phyloP scores from a whole-genome alignment of 2,329 filamentous ascomycete genomes.

The Nigrospora sphaerica region DNA sequence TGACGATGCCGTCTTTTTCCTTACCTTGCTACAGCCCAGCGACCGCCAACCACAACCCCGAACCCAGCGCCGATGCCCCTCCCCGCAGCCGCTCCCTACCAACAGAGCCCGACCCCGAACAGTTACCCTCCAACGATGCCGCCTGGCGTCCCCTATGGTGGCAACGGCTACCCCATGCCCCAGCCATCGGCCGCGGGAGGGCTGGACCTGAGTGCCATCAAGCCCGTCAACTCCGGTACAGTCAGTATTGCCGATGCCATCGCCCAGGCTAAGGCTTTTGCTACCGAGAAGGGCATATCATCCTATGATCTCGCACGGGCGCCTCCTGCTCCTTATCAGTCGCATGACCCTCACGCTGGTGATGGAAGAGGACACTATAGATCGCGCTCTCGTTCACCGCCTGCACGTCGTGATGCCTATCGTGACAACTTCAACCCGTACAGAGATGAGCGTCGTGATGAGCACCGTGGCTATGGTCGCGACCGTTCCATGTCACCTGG shows the following conservation, averaged over 20 bases:
- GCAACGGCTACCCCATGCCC: slow-evolving; percentile 44
- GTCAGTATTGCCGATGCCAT: slow-evolving; percentile 80
- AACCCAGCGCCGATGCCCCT: slow-evolving; percentile 30
- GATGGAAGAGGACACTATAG: slow-evolving; percentile 52
- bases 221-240: slow-evolving; percentile 71
- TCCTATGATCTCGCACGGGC: slow-evolving; percentile 48
- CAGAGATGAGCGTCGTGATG: slow-evolving; percentile 74
- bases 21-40: slow-evolving; percentile 28
- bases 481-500: slow-evolving; percentile 69
- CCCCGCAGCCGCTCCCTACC: slow-evolving; percentile 24
- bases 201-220: slow-evolving; percentile 73
- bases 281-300: slow-evolving; percentile 67
- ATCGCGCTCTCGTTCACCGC: slow-evolving; percentile 69
- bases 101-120: slow-evolving; percentile 28
- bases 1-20: slow-evolving; percentile 4
- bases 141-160: slow-evolving; percentile 28
- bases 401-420: slow-evolving; percentile 58
- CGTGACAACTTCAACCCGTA: slow-evolving; percentile 77
- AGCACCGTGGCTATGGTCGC: slow-evolving; percentile 55
- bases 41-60: slow-evolving; percentile 32
- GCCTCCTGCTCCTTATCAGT: slow-evolving; percentile 32
- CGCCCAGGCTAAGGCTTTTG: slow-evolving; percentile 75
- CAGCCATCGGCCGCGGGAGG: slow-evolving; percentile 68
- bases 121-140: slow-evolving; percentile 29
- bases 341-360: slow-evolving; percentile 34